Base-by-base conservation (phyloP, 2,329 filamentous ascomycete species). In the Fusarium tjaetaba region DNA sequence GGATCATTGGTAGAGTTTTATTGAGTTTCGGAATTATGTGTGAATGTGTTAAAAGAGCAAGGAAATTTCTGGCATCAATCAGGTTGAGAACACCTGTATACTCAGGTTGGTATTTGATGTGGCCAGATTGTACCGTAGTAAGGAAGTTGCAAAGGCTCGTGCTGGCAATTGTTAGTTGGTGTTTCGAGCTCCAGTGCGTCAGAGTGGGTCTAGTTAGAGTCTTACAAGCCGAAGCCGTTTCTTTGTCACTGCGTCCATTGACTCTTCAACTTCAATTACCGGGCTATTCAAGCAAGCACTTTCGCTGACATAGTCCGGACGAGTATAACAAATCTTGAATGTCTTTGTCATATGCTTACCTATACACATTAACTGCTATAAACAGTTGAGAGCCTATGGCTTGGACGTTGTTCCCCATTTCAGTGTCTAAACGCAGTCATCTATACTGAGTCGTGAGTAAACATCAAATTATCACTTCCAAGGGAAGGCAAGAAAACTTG, bases 141-240 rank as follows among this genome's bases (percentile, higher is more conserved):
- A 46, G 16, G 28, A 32, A 57, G 45, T 60, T 69, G 30, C 39
- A 57, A 74, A 57, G 42, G 66, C 72, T 63, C 34, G 36, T 64
- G 61, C 68, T 71, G 62, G 36, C 57, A 58, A 51, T 55, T 45
- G 65, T 69, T 60, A 57, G 70, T 68, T 71, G 61, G 62, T 63
- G 55, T 74, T 68, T 68, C 45, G 55, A 65, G 63, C 63, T 71
- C 41, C 62, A 72, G 63, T 77, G 76, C 74, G 72, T 77, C 76
- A 78, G 74, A 77, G 76, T 74, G 76, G 76, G 76, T 75, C 75
- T 49, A 38, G 36, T 38, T 11, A 43, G 57, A 49, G 46, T 68
- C 49, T 61, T 48, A 53, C 24, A 65, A 49, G 49, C 55, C 42
- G 46, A 38, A 49, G 36, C 28, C 15, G 34, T 41, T 65, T 49